Evolutionary conservation across 768 basidiomycete genomes (phyloP), one percentile per base, ranked within the genome.

Genomic region (Russula griseocarnosa): DNA sequence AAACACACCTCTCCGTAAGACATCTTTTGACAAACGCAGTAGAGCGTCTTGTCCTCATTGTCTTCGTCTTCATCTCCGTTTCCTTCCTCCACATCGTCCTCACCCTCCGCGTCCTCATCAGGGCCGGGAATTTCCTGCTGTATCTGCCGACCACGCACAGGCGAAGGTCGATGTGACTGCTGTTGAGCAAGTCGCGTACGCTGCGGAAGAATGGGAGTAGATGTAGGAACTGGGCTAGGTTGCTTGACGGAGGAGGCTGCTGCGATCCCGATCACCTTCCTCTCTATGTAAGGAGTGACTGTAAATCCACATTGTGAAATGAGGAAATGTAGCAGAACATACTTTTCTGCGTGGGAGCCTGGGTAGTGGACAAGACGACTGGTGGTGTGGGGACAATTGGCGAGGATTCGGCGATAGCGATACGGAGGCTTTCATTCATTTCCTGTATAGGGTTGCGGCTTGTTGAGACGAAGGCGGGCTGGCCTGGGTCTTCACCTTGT

Each of bases 21-120:
- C 67, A 81, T 77, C 70, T 83, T 82, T 68, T 81, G 81, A 72
- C 86, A 87, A 74, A 80, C 80, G 73, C 86, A 87, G 65, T 87
- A 87, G 5, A 84, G 67, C 58, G 77, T 77, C 70, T 84, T 80
- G 72, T 86, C 83, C 68, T 83, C 83, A 1, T 75, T 80, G 56
- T 79, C 81, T n/a, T 79, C 83, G 18, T 74, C 78, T 47, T 76
- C 81, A 32, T 79, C 79, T 1, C 74, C 77, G n/a, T 77, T 79
- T 1, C 66, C 76, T 10, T 75, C 74, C 28, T 73, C 74, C 20
- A 72, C 66, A 36, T 74, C 74, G 18, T 75, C 75, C 51, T 76
- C 75, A 32, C 74, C 75, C 62, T 76, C 75, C 3, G 72, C 75
- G 51, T 75, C 74, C 49, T 75, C 75, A 61, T 76, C 74, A 13